Conservation (phyloP, 148 eudicot species). For the Camellia granthamiana region DNA sequence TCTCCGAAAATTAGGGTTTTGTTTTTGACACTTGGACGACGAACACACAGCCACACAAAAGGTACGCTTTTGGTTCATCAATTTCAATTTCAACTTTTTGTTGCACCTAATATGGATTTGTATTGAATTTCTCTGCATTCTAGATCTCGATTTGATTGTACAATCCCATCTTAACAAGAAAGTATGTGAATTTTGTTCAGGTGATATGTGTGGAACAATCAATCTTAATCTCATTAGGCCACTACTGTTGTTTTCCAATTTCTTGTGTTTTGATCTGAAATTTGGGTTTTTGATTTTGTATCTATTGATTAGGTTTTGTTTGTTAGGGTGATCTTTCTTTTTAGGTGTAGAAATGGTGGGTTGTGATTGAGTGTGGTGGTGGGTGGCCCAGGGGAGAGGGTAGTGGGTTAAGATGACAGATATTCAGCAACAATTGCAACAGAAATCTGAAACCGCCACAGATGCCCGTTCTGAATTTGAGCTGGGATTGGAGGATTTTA, state of each 20-base stretch:
- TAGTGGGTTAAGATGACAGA: conserved; percentile 52
- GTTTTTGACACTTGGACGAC: conserved; percentile 5
- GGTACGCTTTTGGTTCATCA: conserved; percentile 26
- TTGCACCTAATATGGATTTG: background rate
- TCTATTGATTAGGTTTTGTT: conserved; percentile 21
- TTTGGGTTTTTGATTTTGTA: conserved; percentile 25
- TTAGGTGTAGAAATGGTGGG: conserved; percentile 12
- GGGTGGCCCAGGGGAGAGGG: conserved; percentile 6
- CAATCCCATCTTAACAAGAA: conserved; percentile 9
- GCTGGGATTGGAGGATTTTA: conserved; percentile 73
- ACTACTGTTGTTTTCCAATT: conserved; percentile 19
- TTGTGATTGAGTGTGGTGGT: conserved; percentile 17
- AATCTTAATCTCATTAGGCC: conserved; percentile 16
- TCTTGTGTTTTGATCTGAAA: conserved; percentile 13
- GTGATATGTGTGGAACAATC: conserved; percentile 22
- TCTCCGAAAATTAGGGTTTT: conserved; percentile 5
- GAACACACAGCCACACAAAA: background rate
- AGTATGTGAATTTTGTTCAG: conserved; percentile 22
- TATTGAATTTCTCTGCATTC: background rate
- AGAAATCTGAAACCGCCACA: conserved; percentile 62
- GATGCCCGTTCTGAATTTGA: conserved; percentile 63
- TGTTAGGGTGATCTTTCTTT: background rate
- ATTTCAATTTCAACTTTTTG: background rate
- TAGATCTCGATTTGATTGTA: background rate
- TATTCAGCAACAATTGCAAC: conserved; percentile 63